These are phyloP conservation scores for Nicotiana tabacum DNA, from an alignment of 257 asterid species.

Conservation along the genomic window DNA sequence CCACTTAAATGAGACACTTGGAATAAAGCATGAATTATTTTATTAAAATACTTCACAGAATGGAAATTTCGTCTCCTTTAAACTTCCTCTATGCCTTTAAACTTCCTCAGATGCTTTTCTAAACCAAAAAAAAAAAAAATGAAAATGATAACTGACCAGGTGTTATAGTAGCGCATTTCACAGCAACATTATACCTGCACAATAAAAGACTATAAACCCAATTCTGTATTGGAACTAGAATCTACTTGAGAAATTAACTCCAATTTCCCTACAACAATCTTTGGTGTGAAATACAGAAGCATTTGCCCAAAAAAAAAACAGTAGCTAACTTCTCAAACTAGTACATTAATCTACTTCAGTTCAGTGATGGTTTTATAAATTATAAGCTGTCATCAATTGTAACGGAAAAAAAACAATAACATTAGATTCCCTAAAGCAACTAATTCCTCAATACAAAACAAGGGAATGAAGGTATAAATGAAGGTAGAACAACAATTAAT, in stretches of 20 bases:
- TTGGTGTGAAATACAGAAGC: not conserved
- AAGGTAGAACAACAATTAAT: not conserved
- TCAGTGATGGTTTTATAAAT: not conserved
- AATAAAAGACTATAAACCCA: not conserved
- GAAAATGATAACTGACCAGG: constrained; percentile 53
- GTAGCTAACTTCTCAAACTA: not conserved
- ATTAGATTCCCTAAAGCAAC: not conserved
- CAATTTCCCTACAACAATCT: not conserved
- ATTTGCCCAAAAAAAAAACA: not conserved
- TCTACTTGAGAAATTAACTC: not conserved
- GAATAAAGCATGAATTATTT: not conserved
- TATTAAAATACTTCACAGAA: not conserved
- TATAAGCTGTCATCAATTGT: not conserved
- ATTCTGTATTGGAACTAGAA: not conserved
- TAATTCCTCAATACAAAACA: not conserved
- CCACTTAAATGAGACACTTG: not conserved
- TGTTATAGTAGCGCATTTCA: constrained; percentile 94
- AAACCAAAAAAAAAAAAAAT: constrained; percentile 2
- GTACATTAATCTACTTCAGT: not conserved
- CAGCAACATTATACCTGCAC: constrained; percentile 83
- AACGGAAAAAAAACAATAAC: not conserved
- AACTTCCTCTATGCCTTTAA: not conserved
- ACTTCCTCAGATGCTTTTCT: not conserved
- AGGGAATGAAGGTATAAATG: not conserved
- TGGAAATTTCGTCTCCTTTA: not conserved